Base-by-base conservation (phyloP, 495 filamentous ascomycete species). In the Aspergillus baeticus region DNA sequence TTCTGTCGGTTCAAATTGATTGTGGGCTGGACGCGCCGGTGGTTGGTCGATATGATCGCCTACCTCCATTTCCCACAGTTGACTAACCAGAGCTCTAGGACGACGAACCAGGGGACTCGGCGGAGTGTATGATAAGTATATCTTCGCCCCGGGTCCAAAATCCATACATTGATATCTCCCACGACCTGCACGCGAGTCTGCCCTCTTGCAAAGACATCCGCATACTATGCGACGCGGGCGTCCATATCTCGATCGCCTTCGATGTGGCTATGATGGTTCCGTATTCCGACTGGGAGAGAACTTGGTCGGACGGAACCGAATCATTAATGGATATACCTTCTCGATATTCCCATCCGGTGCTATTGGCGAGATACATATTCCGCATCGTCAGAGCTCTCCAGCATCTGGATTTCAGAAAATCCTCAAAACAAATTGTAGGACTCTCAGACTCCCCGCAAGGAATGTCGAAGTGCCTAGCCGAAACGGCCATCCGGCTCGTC, bases 401-500 rank as follows among this genome's bases (percentile, higher is more conserved):
- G 52, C 5, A 67, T 77, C 35, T 70, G 66, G 66, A 45, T 51
- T 20, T 63, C 62, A 5, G 59, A 73, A 54, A 44, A 35, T 54
- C 38, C 1, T 10, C 31, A 5, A 20, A 14, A 26, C 38, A 54
- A 17, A 29, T 54, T 3, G 34, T 14, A 1, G 51, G n/a, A 7
- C 23, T 54, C 3, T 44, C 39, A 20, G 38, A 54, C 5, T 22
- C 51, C 2, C 51, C 51, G 15, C 51, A 33, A 22, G 10, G 29
- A 15, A 43, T 54, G 23, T 31, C 31, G 17, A 54, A 54, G 21
- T n/a, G 51, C 26, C 39, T 54, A 3, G 51, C 2, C 64, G 70
- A 15, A 64, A 75, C 2, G 11, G 76, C 73, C 18, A 69, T 59
- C 29, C 64, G 55, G 11, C 55, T 76, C 6, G 74, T 82, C 5